Evolutionary conservation across 2,329 filamentous ascomycete species (phyloP).

Genomic region (Cladobotryum mycophilum): DNA sequence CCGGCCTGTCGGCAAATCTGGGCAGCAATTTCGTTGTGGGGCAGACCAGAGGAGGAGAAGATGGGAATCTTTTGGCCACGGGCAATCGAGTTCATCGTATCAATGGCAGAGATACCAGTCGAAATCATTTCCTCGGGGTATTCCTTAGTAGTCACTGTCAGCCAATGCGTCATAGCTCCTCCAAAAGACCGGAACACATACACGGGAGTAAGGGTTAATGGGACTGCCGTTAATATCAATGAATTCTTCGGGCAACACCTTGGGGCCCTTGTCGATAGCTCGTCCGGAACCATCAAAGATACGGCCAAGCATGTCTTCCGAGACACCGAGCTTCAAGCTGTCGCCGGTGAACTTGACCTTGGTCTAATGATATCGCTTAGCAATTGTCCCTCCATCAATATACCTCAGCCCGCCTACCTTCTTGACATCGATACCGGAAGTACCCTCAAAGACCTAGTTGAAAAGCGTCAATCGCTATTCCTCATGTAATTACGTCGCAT

Average conservation of each 20-base stretch:
- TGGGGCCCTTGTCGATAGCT: slow-evolving; percentile 97
- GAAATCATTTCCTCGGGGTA: slow-evolving; percentile 99
- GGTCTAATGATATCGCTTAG: slow-evolving; percentile 52
- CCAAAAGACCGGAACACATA: slow-evolving; percentile 31
- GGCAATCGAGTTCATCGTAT: slow-evolving; percentile 97
- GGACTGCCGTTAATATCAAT: slow-evolving; percentile 98
- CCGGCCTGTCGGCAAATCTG: slow-evolving; percentile 97
- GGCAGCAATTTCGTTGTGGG: slow-evolving; percentile 98
- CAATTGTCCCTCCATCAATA: slow-evolving; percentile 6
- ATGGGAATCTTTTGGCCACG: slow-evolving; percentile 99
- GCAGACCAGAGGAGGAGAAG: slow-evolving; percentile 95
- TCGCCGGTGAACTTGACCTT: slow-evolving; percentile 96
- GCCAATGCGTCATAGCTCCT: not conserved
- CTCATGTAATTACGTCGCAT: not conserved
- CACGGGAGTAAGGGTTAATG: slow-evolving; percentile 96
- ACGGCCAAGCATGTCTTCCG: slow-evolving; percentile 98
- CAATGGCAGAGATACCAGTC: slow-evolving; percentile 97
- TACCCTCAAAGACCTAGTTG: slow-evolving; percentile 88
- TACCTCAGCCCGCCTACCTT: slow-evolving; percentile 56
- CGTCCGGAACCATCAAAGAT: slow-evolving; percentile 97
- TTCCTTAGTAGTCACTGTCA: slow-evolving; percentile 54
- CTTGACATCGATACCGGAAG: slow-evolving; percentile 95
- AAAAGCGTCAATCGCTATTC: slow-evolving; percentile 20
- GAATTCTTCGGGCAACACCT: slow-evolving; percentile 96
- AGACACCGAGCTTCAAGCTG: slow-evolving; percentile 97